phyloP scores from a whole-genome alignment of 116 monocot genomes.

The Thalassia testudinum region DNA sequence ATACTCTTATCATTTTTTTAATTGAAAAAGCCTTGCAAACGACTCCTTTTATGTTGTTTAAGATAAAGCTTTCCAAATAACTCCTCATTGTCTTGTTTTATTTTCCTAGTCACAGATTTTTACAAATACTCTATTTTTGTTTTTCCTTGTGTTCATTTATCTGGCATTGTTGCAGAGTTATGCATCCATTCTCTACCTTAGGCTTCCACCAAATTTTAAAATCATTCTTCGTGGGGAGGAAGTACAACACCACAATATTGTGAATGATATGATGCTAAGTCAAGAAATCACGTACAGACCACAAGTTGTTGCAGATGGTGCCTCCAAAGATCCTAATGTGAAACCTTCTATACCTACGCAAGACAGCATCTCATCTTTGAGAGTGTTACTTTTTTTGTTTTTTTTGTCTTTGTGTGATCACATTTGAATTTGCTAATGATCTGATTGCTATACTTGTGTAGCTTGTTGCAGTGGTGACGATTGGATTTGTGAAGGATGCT shows the following conservation, averaged over 20 bases:
- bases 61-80: no score
- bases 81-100: no score
- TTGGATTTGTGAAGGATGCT: slow-evolving; percentile 93
- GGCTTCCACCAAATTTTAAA: slow-evolving; percentile 46
- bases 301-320: slow-evolving; percentile 18
- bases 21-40: no score
- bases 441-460: neutral
- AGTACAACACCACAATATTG: slow-evolving; percentile 69
- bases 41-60: no score
- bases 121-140: no score
- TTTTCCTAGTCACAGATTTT: no score
- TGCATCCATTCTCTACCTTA: slow-evolving; percentile 85
- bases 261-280: slow-evolving; percentile 78
- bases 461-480: slow-evolving; percentile 72
- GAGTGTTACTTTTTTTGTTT: neutral
- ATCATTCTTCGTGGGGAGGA: slow-evolving; percentile 81
- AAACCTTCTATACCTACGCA: neutral
- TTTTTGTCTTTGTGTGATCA: neutral
- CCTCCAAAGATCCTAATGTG: slow-evolving; percentile 53
- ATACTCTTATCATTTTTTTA: no score
- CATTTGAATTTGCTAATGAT: neutral
- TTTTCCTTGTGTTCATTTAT: no score
- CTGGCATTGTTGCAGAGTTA: slow-evolving; percentile 43
- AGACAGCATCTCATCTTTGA: neutral
- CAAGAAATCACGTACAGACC: slow-evolving; percentile 60